Conservation (phyloP, 768 basidiomycete genomes). For the Roridomyces roridus region DNA sequence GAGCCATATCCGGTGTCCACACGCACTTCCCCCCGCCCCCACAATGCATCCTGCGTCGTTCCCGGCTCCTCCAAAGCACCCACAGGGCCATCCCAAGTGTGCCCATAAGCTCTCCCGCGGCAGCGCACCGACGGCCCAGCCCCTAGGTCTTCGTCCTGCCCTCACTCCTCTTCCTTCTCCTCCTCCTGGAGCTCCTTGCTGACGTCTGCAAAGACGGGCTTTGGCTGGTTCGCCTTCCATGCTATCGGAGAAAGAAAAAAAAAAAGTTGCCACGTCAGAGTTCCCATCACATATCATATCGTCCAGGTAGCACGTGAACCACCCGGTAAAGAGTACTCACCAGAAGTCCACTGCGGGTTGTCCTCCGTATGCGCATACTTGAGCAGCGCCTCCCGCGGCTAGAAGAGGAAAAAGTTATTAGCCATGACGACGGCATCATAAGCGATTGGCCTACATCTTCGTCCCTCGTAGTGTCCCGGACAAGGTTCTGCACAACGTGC, state of each 20-base stretch:
- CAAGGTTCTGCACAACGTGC: slow-evolving; percentile 94
- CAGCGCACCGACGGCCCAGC: no score
- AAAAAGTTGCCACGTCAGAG: slow-evolving; percentile 75
- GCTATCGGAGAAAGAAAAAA: slow-evolving; percentile 66
- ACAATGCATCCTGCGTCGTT: no score
- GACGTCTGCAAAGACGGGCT: slow-evolving; percentile 79
- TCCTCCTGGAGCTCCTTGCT: slow-evolving; percentile 61
- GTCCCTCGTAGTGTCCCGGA: slow-evolving; percentile 88
- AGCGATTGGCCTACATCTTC: slow-evolving; percentile 82
- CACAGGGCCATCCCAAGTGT: no score
- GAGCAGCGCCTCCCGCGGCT: slow-evolving; percentile 98
- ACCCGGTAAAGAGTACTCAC: slow-evolving; percentile 52
- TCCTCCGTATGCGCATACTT: slow-evolving; percentile 84
- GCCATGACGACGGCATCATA: slow-evolving; percentile 34
- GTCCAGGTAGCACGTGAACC: slow-evolving; percentile 13
- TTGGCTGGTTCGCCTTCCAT: slow-evolving; percentile 86
- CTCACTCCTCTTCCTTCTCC: slow-evolving; percentile 38
- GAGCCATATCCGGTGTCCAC: background rate
- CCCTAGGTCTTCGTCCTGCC: no score
- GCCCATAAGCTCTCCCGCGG: no score
- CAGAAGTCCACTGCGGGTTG: slow-evolving; percentile 85
- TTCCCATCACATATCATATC: slow-evolving; percentile 50
- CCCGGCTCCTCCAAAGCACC: no score
- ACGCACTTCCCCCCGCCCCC: no score
- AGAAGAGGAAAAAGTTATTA: slow-evolving; percentile 29